Base-by-base conservation (phyloP, 2,329 filamentous ascomycete genomes). In the Aureobasidium sp. region DNA sequence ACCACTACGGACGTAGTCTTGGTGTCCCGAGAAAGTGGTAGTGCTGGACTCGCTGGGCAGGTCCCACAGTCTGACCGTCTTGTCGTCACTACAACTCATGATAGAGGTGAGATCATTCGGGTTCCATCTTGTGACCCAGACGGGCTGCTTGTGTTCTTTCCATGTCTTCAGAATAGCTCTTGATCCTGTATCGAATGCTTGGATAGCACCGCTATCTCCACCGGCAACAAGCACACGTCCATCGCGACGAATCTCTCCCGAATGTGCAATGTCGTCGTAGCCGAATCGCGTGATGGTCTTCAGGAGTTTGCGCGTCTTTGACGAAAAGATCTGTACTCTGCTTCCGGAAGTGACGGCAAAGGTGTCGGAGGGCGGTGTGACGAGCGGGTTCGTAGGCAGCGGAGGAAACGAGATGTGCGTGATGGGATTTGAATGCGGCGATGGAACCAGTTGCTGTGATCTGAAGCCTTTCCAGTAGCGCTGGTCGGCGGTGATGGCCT, bases 331-430 rank as follows among this genome's bases (percentile, higher is more conserved):
- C 76, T 97, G 93, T 51, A 99, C 86, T 64, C 94, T 87, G 61
- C 91, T 91, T 64, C 94, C 93, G 15, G 91, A 92, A n/a, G 93
- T 97, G 64, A 97, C 90, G 62, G 90, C 92, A 75, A 99, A 97
- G 62, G 88, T 81, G 72, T 91, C 87, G 58, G 72, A 72, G 70
- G 70, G 75, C 65, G 74, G 70, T 73, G 75, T 78, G 74, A 73
- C 72, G 72, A 75, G 73, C 70, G 74, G 75, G 27, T 76, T 74
- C 8, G 76, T 77, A 17, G 80, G 78, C 12, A 77, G 74, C 22
- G 75, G 76, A 64, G 82, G 88, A 73, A 87, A 88, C 55, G 90
- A 92, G 74, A 99, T 96, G 75, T 95, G 87, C 37, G 91, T 96
- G 70, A 99, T 85, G 49, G 91, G 89, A 73, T 89, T 91, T 72